These are phyloP conservation scores for Termitomyces sp. DNA, from an alignment of 768 basidiomycete genomes.

Conservation along the genomic window DNA sequence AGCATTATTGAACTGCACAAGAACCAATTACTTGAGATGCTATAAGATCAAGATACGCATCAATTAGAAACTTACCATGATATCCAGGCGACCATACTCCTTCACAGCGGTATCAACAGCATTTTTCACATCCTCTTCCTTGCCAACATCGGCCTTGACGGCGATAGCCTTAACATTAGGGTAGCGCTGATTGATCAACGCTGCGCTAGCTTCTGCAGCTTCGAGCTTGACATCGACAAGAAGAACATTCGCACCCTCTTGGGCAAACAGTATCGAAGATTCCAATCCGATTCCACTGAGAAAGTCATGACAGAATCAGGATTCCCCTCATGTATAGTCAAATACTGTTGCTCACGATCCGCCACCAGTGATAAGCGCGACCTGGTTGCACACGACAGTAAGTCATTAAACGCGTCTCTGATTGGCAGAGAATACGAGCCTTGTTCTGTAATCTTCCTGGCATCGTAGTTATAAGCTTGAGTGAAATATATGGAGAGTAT, in stretches of 20 bases:
- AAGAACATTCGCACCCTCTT: constrained; percentile 89
- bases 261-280: constrained; percentile 91
- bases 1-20: constrained; percentile 87
- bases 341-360: constrained; percentile 66
- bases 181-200: constrained; percentile 58
- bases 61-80: constrained; percentile 68
- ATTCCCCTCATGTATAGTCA: not conserved
- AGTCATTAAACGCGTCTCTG: not conserved
- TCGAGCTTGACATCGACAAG: constrained; percentile 84
- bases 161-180: constrained; percentile 70
- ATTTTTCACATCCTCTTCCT: constrained; percentile 81
- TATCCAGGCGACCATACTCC: constrained; percentile 89
- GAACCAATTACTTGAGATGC: not conserved
- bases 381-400: constrained; percentile 32
- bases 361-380: constrained; percentile 83
- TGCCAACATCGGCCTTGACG: constrained; percentile 81
- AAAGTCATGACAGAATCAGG: constrained; percentile 11
- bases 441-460: constrained; percentile 66
- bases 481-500: not conserved
- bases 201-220: constrained; percentile 66
- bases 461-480: constrained; percentile 20
- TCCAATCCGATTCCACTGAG: constrained; percentile 93
- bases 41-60: not conserved
- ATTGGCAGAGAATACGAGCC: constrained; percentile 27
- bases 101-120: constrained; percentile 77